phyloP scores from a whole-genome alignment of 768 basidiomycete species.

The Xerocomellus amylosporus region DNA sequence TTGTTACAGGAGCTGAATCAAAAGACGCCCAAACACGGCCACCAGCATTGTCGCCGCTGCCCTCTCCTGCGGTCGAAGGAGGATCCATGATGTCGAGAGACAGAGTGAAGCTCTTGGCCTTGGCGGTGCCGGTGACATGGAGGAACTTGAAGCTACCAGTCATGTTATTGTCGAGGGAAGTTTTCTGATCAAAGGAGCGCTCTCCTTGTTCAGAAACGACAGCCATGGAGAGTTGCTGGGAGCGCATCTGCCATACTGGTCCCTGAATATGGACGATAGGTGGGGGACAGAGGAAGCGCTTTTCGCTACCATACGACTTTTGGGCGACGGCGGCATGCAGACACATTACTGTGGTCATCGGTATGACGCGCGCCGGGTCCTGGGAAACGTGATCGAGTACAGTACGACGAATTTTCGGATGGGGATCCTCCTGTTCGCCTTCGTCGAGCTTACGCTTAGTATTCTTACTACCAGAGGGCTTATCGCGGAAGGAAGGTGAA shows the following conservation, averaged over 20 bases:
- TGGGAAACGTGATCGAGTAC: constrained; percentile 80
- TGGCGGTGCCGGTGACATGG: constrained; percentile 84
- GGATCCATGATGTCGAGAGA: constrained; percentile 84
- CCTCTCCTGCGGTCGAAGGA: constrained; percentile 46
- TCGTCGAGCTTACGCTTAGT: constrained; percentile 76
- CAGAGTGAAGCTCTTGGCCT: constrained; percentile 86
- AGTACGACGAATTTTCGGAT: constrained; percentile 79
- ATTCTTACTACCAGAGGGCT: constrained; percentile 39
- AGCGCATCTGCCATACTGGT: constrained; percentile 79
- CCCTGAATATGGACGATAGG: constrained; percentile 92
- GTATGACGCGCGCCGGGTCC: constrained; percentile 70
- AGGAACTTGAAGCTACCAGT: constrained; percentile 88
- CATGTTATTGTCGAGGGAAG: constrained; percentile 79
- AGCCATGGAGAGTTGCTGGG: constrained; percentile 80
- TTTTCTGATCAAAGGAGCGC: constrained; percentile 81
- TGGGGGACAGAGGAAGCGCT: constrained; percentile 90
- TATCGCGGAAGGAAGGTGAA: constrained; percentile 23
- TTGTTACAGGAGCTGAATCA: constrained; percentile 87
- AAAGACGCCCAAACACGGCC: constrained; percentile 89
- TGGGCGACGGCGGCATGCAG: constrained; percentile 92
- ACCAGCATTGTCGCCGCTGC: constrained; percentile 31
- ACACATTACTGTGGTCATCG: constrained; percentile 89
- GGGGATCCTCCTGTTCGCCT: constrained; percentile 56
- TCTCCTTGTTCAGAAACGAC: constrained; percentile 82
- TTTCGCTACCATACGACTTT: constrained; percentile 95